Percentiles rank a stretch among this genome's conserved stretches.
These are phyloP conservation scores for Misopates orontium DNA, from an alignment of 257 asterid genomes.

Conservation along the genomic window DNA sequence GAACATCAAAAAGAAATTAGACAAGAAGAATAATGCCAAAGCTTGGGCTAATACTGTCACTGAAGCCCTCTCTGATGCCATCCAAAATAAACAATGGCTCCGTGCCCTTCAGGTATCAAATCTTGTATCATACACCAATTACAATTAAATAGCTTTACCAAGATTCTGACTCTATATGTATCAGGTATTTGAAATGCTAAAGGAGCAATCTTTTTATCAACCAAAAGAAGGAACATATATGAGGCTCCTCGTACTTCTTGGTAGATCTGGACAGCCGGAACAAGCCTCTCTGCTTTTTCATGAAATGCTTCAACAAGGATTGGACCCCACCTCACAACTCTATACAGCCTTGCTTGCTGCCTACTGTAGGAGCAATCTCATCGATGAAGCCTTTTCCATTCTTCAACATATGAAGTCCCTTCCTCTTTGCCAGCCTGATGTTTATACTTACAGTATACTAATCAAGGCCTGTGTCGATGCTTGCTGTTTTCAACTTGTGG, in stretches of 20 bases:
- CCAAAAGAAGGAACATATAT: constrained; percentile 93
- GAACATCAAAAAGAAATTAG: constrained; percentile 5
- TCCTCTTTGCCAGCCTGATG: constrained; percentile 90
- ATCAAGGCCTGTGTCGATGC: constrained; percentile 84
- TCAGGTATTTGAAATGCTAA: constrained; percentile 89
- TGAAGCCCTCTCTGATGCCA: constrained; percentile 10
- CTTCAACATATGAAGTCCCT: constrained; percentile 63
- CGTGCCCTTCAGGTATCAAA: constrained; percentile 1
- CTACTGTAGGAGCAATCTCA: constrained; percentile 66
- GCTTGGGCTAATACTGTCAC: constrained; percentile 14
- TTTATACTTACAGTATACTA: constrained; percentile 70
- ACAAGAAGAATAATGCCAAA: constrained; percentile 6
- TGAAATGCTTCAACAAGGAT: constrained; percentile 71
- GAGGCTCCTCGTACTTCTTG: constrained; percentile 88
- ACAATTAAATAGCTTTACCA: too few species aligned
- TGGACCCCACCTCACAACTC: constrained; percentile 74
- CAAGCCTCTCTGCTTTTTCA: constrained; percentile 74
- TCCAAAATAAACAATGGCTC: neutral
- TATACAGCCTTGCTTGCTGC: constrained; percentile 81
- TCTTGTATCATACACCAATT: too few species aligned
- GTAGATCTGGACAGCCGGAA: constrained; percentile 79
- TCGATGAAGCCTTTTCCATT: constrained; percentile 65
- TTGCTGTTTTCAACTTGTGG: constrained; percentile 67
- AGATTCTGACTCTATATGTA: too few species aligned
- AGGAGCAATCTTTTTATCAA: constrained; percentile 69